phyloP scores from a whole-genome alignment of 371 early-diverging fungal genomes.

The Apophysomyces sp. region DNA sequence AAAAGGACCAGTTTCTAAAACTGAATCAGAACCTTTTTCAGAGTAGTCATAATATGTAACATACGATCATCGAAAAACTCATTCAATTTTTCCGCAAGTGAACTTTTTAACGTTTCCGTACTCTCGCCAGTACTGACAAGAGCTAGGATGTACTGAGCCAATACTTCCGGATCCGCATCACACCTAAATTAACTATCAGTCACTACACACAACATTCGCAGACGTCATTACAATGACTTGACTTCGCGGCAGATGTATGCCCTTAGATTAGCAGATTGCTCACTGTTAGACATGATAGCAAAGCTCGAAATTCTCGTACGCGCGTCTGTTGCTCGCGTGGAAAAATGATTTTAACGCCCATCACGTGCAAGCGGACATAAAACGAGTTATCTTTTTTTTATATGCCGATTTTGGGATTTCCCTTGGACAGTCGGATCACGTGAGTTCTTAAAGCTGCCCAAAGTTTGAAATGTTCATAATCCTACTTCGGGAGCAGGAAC shows the following conservation, averaged over 20 bases:
- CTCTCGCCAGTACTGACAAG: conserved; percentile 66
- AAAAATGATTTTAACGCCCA: not conserved
- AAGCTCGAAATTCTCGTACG: not conserved
- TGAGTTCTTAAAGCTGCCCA: too few species aligned
- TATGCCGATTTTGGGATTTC: too few species aligned
- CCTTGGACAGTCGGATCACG: too few species aligned
- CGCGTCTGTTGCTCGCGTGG: not conserved
- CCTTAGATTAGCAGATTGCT: conserved; percentile 5
- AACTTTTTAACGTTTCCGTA: conserved; percentile 22
- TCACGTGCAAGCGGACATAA: too few species aligned
- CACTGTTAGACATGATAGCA: not conserved
- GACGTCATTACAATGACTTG: conserved; percentile 59
- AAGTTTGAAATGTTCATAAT: too few species aligned
- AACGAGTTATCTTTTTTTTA: too few species aligned
- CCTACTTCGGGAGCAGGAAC: too few species aligned
- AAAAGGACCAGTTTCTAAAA: conserved; percentile 67
- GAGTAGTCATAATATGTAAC: conserved; percentile 7
- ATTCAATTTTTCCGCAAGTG: conserved; percentile 40
- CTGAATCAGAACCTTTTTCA: not conserved
- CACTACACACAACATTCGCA: too few species aligned
- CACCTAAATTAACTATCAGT: too few species aligned
- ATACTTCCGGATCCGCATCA: conserved; percentile 74
- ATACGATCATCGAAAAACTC: conserved; percentile 59
- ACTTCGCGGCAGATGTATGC: conserved; percentile 16
- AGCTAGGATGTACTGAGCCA: conserved; percentile 80